Evolutionary conservation across 805 yeast species (phyloP).

Genomic region (Saccharomycopsis fibuligera): DNA sequence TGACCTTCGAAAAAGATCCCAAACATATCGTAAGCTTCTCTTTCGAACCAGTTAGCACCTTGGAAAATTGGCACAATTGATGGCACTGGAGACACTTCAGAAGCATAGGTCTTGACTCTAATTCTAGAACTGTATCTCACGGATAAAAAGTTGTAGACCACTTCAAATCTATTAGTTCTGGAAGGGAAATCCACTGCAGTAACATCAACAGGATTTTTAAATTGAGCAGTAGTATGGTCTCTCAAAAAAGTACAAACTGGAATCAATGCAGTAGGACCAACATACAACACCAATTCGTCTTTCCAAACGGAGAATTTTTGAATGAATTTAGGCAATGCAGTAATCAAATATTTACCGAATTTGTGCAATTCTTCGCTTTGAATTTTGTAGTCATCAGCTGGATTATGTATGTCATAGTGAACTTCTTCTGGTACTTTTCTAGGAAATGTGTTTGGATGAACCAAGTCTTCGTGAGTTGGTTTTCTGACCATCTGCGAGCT

Average conservation of each 20-base stretch:
- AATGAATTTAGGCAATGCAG: constrained; percentile 72
- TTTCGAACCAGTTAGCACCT: constrained; percentile 87
- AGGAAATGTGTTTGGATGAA: constrained; percentile 16
- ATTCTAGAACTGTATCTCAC: constrained; percentile 81
- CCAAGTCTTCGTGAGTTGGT: constrained; percentile 20
- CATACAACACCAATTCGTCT: constrained; percentile 72
- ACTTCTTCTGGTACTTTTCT: constrained; percentile 21
- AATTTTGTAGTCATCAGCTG: constrained; percentile 67
- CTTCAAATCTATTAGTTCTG: constrained; percentile 78
- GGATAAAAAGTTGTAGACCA: constrained; percentile 75
- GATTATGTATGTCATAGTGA: constrained; percentile 41
- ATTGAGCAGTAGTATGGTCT: constrained; percentile 77
- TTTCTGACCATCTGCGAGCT: not conserved
- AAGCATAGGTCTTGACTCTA: constrained; percentile 83
- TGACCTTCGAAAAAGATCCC: constrained; percentile 86
- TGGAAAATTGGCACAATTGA: constrained; percentile 63
- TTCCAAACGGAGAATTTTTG: constrained; percentile 89
- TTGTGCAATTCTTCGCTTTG: constrained; percentile 67
- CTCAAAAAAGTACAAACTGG: constrained; percentile 67
- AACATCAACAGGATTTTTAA: constrained; percentile 69
- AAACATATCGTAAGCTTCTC: constrained; percentile 83
- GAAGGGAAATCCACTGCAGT: constrained; percentile 86
- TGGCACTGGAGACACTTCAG: constrained; percentile 78
- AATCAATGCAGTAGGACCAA: constrained; percentile 67
- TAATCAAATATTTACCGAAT: constrained; percentile 73